Percentiles rank a stretch among this genome's conserved stretches.
These are phyloP conservation scores for Glycine soja DNA, from an alignment of 306 rosid species.

Conservation along the genomic window DNA sequence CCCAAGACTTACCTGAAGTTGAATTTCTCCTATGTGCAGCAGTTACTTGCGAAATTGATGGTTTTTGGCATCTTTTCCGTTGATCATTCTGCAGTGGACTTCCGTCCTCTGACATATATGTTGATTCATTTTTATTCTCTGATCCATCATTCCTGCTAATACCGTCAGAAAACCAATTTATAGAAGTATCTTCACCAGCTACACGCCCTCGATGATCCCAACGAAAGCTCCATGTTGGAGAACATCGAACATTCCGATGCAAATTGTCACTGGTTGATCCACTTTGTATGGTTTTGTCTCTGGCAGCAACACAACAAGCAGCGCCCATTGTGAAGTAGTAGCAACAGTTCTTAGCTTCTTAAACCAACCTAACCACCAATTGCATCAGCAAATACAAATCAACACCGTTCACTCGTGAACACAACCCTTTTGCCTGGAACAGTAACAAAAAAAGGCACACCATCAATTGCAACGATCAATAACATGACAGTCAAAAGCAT, in stretches of 20 bases:
- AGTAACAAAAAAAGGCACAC: conserved; percentile 16
- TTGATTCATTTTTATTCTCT: conserved; percentile 58
- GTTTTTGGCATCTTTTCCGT: conserved; percentile 41
- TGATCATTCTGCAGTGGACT: conserved; percentile 51
- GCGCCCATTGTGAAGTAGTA: conserved; percentile 55
- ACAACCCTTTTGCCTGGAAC: conserved; percentile 39
- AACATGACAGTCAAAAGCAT: conserved; percentile 20
- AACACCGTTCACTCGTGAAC: conserved; percentile 6
- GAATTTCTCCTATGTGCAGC: conserved; percentile 41
- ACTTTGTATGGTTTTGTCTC: conserved; percentile 56
- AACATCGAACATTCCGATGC: conserved; percentile 50
- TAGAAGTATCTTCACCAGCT: conserved; percentile 63
- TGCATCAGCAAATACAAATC: conserved; percentile 38
- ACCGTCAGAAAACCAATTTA: conserved; percentile 62
- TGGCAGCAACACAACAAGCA: conserved; percentile 61
- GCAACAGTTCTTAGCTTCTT: conserved; percentile 33
- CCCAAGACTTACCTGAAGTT: conserved; percentile 48
- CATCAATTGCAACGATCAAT: conserved; percentile 35
- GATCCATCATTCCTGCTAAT: conserved; percentile 50
- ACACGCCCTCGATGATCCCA: conserved; percentile 66
- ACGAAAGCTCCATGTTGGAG: conserved; percentile 64
- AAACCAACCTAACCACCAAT: conserved; percentile 20
- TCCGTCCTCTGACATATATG: conserved; percentile 54
- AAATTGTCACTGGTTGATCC: conserved; percentile 47
- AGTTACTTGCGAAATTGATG: conserved; percentile 49